Percentiles rank a stretch among this genome's conserved stretches.
Conservation (phyloP, 768 basidiomycete genomes). For the Amanita polypyramis region DNA sequence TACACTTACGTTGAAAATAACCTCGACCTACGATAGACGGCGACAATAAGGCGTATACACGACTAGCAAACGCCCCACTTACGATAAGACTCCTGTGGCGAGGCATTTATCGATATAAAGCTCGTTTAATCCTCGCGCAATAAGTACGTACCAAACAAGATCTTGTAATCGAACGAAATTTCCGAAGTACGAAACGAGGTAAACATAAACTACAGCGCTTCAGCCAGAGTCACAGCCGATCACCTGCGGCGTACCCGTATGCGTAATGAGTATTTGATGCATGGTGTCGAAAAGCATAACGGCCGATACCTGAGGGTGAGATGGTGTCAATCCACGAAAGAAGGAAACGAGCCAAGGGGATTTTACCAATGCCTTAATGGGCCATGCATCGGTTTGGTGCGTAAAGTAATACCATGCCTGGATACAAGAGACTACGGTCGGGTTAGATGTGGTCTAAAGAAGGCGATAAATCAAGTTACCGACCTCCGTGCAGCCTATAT, state of each 20-base stretch:
- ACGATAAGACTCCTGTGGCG: conserved; percentile 26
- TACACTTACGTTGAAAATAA: conserved; percentile 35
- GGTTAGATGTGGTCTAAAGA: neutral
- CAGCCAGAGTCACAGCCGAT: neutral
- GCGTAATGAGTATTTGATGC: conserved; percentile 44
- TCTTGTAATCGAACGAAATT: conserved; percentile 16
- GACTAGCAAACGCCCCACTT: conserved; percentile 8
- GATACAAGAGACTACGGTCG: conserved; percentile 34
- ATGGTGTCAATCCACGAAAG: neutral
- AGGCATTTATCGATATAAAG: neutral
- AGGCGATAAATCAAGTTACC: conserved; percentile 4
- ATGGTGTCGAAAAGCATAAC: conserved; percentile 41
- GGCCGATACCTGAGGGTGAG: conserved; percentile 29
- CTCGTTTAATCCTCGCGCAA: neutral
- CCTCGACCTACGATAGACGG: conserved; percentile 25
- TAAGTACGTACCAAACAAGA: conserved; percentile 30
- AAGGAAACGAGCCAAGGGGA: conserved; percentile 11
- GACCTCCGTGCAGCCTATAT: conserved; percentile 41
- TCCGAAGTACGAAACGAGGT: conserved; percentile 32
- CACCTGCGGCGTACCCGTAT: conserved; percentile 25
- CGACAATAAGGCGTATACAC: neutral
- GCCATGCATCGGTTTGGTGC: conserved; percentile 40
- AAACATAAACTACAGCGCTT: conserved; percentile 30
- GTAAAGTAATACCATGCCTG: conserved; percentile 47
- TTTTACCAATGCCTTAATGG: conserved; percentile 34